Evolutionary conservation across 495 filamentous ascomycete species (phyloP).

Genomic region (Annulohypoxylon moriforme): DNA sequence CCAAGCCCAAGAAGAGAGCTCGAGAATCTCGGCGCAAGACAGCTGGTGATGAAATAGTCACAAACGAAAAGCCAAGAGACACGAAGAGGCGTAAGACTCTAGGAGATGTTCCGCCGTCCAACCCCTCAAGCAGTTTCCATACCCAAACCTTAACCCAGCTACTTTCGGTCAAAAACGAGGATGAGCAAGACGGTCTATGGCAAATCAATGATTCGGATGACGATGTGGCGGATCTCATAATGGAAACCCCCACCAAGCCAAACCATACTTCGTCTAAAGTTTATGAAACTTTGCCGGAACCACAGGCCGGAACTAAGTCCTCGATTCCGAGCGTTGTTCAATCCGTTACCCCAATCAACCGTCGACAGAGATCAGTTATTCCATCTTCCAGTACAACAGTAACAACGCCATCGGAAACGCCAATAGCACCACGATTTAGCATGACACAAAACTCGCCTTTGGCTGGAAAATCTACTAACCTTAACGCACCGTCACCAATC

Average conservation of each 20-base stretch:
- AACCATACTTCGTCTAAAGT: conserved; percentile 9
- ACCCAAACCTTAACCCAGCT: conserved; percentile 61
- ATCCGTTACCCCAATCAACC: conserved; percentile 51
- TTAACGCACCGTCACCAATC: conserved; percentile 43
- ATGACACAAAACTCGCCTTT: conserved; percentile 51
- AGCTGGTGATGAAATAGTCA: conserved; percentile 34
- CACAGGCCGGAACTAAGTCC: conserved; percentile 17
- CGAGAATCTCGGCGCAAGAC: conserved; percentile 41
- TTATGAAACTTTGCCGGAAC: conserved; percentile 12
- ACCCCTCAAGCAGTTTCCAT: conserved; percentile 51
- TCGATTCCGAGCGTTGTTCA: conserved; percentile 33
- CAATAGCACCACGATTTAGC: conserved; percentile 47
- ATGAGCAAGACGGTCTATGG: no score
- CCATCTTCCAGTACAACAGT: conserved; percentile 54
- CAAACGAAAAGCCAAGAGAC: conserved; percentile 32
- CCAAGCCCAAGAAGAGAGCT: conserved; percentile 38
- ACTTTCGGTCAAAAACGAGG: conserved; percentile 42
- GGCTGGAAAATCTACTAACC: conserved; percentile 52
- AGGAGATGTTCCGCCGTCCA: conserved; percentile 50
- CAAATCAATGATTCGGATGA: conserved; percentile 53
- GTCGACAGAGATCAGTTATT: conserved; percentile 51
- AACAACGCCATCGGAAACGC: conserved; percentile 49
- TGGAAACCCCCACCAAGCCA: conserved; percentile 41
- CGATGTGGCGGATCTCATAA: conserved; percentile 36
- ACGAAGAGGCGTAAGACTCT: conserved; percentile 57